Conservation (phyloP, 2,329 filamentous ascomycete species). For the Fonsecaea nubica region DNA sequence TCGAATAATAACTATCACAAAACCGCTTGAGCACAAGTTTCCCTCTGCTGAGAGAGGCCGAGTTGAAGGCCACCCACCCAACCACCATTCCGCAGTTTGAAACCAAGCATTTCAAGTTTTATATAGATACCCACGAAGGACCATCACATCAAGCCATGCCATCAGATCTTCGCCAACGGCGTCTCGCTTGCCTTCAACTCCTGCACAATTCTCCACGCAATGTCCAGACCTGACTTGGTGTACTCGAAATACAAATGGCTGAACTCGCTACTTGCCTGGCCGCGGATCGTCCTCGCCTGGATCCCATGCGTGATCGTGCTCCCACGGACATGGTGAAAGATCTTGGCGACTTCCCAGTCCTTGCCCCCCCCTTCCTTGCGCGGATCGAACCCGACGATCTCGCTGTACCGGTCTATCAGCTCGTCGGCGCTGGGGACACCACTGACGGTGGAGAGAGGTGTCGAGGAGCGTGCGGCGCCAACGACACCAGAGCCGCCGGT, state of each 20-base stretch:
- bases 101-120: background rate
- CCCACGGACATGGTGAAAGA: slow-evolving; percentile 30
- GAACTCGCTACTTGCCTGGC: slow-evolving; percentile 34
- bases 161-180: background rate
- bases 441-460: background rate
- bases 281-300: slow-evolving; percentile 31
- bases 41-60: too few species aligned
- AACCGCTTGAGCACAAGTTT: too few species aligned
- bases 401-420: slow-evolving; percentile 28
- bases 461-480: background rate
- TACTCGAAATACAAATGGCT: slow-evolving; percentile 33
- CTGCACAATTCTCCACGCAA: slow-evolving; percentile 16
- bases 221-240: slow-evolving; percentile 28
- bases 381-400: slow-evolving; percentile 27
- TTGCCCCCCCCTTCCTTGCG: slow-evolving; percentile 24
- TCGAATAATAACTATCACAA: too few species aligned
- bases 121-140: background rate
- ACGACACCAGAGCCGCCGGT: background rate
- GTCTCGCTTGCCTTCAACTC: slow-evolving; percentile 9
- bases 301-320: slow-evolving; percentile 34
- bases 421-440: slow-evolving; percentile 30
- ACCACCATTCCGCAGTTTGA: background rate
- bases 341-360: slow-evolving; percentile 33
- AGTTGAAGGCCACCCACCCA: too few species aligned
- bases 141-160: too few species aligned